Base-by-base conservation (phyloP, 208 protist genomes). In the Acanthamoeba healyi region DNA sequence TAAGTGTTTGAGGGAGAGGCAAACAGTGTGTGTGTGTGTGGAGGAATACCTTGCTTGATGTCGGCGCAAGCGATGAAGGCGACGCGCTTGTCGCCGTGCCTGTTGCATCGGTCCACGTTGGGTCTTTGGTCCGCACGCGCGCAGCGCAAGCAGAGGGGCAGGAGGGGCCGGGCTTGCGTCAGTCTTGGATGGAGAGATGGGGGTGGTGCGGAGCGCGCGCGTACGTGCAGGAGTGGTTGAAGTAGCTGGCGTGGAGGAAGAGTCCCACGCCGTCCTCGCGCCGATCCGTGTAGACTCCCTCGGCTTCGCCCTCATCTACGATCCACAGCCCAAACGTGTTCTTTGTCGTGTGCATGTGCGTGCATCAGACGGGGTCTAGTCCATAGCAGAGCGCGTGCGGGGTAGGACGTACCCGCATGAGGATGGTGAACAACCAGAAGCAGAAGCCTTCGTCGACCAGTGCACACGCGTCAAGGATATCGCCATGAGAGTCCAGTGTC, bases 291-390 rank as follows among this genome's bases (percentile, higher is more conserved):
- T 90, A 90, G 9, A 90, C 82, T 4, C 58, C 54, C 54, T 90
- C 82, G 42, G 82, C 49, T 29, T 90, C 82, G 42, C 38, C 24
- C 19, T 61, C 49, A 22, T 67, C 82, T n/a, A 90, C 82, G 22
- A 90, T 90, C 82, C 82, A 90, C 82, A 90, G 58, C 34, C 82
- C 82, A 42, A 90, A 90, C 26, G 82, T 90, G 42, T 90, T 90
- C 82, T 90, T 2, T 77, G n/a, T n/a, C n/a, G n/a, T 34, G 49
- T 54, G 10, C 49, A 54, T 54, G n/a, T n/a, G n/a, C n/a, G n/a
- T n/a, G n/a, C n/a, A n/a, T 24, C 4, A 29, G 12, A 24, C 22
- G 9, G 34, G 10, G 38, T 36, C 3, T 44, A 2, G 4, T 26
- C n/a, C n/a, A n/a, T n/a, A n/a, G n/a, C n/a, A n/a, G n/a, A n/a